Evolutionary conservation across 305 asterid genomes (phyloP).

Genomic region (Fraxinus velutina): DNA sequence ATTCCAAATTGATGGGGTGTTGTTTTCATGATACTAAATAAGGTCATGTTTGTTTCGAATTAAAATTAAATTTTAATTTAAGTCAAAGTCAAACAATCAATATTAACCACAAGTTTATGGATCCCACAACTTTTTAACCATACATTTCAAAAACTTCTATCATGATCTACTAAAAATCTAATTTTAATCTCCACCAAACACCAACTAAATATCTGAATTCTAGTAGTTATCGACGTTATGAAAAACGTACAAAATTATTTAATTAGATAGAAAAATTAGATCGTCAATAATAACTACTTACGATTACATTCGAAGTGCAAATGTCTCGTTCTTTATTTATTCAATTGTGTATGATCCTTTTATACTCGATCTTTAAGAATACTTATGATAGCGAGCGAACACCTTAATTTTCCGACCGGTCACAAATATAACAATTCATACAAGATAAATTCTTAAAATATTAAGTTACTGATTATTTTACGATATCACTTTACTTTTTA

Average conservation of each 20-base stretch:
- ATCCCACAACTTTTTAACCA: too few species aligned
- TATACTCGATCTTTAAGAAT: not conserved
- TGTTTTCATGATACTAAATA: not conserved
- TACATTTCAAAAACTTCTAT: too few species aligned
- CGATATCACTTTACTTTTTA: not conserved
- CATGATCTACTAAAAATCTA: too few species aligned
- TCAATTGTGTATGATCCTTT: not conserved
- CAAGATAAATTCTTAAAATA: not conserved
- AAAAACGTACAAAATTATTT: not conserved
- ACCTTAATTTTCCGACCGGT: not conserved
- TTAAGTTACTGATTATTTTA: not conserved
- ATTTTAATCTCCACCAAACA: too few species aligned
- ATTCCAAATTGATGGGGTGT: not conserved
- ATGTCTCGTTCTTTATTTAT: not conserved
- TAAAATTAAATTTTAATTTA: too few species aligned
- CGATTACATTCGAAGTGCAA: not conserved
- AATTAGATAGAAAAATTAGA: not conserved
- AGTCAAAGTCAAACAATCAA: too few species aligned
- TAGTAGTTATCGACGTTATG: not conserved
- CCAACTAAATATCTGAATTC: not conserved
- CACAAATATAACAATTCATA: not conserved
- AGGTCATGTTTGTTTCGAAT: not conserved
- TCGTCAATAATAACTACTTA: not conserved
- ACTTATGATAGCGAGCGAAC: not conserved
- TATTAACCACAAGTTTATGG: too few species aligned